phyloP scores from a whole-genome alignment of 1,139 yeast genomes.

The Blastobotrys ciferrii region DNA sequence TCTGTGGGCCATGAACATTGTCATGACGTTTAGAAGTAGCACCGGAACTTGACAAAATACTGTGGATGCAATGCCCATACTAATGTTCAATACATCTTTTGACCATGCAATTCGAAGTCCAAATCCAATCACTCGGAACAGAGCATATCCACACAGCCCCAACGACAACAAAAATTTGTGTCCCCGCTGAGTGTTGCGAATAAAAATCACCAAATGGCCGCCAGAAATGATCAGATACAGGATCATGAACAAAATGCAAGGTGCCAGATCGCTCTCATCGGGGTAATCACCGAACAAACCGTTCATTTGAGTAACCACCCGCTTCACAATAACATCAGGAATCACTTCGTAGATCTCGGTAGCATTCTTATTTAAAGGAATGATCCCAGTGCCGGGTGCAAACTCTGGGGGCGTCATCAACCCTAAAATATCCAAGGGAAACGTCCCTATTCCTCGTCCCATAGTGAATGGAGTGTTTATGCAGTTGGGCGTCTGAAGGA shows the following conservation, averaged over 20 bases:
- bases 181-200: slow-evolving; percentile 53
- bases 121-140: slow-evolving; percentile 58
- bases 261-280: slow-evolving; percentile 55
- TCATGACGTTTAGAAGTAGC: slow-evolving; percentile 45
- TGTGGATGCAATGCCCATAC: slow-evolving; percentile 57
- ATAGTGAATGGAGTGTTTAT: not conserved
- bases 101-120: slow-evolving; percentile 62
- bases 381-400: slow-evolving; percentile 25
- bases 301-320: slow-evolving; percentile 38
- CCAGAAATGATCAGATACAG: slow-evolving; percentile 50
- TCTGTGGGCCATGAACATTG: slow-evolving; percentile 71
- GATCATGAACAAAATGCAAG: slow-evolving; percentile 57
- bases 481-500: not conserved
- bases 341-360: slow-evolving; percentile 7
- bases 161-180: slow-evolving; percentile 62
- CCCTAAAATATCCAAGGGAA: slow-evolving; percentile 15
- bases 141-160: slow-evolving; percentile 53
- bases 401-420: slow-evolving; percentile 27
- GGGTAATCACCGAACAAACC: slow-evolving; percentile 69
- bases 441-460: slow-evolving; percentile 8
- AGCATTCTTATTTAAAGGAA: slow-evolving; percentile 11
- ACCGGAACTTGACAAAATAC: slow-evolving; percentile 53
- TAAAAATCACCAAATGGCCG: slow-evolving; percentile 50
- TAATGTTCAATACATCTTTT: slow-evolving; percentile 40
- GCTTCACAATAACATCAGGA: slow-evolving; percentile 11